These are phyloP conservation scores for Phytophthora chlamydospora DNA, from an alignment of 352 stramenopile species.

Conservation along the genomic window DNA sequence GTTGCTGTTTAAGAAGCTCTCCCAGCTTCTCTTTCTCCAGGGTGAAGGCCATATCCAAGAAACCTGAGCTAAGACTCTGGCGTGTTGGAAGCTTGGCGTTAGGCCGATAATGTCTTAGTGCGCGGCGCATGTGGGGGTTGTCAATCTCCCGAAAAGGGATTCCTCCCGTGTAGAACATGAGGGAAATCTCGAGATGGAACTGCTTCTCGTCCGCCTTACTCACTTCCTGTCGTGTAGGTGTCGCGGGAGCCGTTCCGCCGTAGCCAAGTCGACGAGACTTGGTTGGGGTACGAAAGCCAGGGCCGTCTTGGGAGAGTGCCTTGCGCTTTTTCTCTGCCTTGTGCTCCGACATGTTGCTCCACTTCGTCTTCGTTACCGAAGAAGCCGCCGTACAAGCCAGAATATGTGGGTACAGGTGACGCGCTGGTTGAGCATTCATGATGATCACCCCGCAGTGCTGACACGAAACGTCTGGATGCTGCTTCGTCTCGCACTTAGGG, in stretches of 20 bases:
- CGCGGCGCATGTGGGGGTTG: neutral
- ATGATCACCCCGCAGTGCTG: neutral
- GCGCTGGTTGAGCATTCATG: neutral
- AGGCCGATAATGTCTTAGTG: neutral
- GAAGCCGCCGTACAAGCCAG: neutral
- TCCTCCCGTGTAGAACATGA: neutral
- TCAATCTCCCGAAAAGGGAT: neutral
- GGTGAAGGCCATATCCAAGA: neutral
- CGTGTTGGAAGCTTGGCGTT: neutral
- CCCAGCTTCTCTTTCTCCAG: neutral
- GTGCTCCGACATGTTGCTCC: neutral
- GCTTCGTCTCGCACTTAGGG: neutral
- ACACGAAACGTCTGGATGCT: neutral
- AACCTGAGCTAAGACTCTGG: neutral
- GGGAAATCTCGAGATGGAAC: too few relatives aligned
- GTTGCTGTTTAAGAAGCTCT: neutral
- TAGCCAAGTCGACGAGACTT: too few relatives aligned
- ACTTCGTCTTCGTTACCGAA: neutral
- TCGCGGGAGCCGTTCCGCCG: too few relatives aligned
- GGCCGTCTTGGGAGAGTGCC: too few relatives aligned
- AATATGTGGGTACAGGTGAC: conserved; percentile 5
- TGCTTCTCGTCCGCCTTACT: too few relatives aligned
- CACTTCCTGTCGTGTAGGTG: too few relatives aligned
- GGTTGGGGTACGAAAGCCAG: too few relatives aligned
- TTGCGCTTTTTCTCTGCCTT: conserved; percentile 3